phyloP scores from a whole-genome alignment of 2,329 filamentous ascomycete species.

The Coniochaeta prunicola region DNA sequence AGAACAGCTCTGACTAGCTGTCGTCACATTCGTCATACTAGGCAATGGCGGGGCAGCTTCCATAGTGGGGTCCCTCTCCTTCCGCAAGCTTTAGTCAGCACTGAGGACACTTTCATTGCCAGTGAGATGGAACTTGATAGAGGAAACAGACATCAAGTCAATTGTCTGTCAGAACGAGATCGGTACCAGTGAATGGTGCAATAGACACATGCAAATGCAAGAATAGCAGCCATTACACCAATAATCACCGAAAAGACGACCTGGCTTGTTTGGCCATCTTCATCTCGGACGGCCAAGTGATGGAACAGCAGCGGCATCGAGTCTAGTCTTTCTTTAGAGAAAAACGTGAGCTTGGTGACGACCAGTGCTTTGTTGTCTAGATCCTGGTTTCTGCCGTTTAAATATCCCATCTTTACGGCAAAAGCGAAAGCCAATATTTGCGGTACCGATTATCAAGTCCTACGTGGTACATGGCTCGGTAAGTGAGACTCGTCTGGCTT shows the following conservation, averaged over 20 bases:
- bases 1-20: background rate
- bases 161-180: background rate
- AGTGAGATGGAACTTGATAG: too few relatives aligned
- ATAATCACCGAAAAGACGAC: background rate
- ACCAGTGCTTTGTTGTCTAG: background rate
- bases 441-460: background rate
- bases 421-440: background rate
- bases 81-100: background rate
- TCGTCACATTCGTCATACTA: background rate
- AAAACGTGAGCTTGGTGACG: background rate
- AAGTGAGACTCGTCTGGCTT: background rate
- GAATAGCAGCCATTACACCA: background rate
- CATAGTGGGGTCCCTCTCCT: background rate
- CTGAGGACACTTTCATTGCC: background rate
- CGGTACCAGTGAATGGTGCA: background rate
- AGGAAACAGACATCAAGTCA: background rate
- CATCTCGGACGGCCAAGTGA: background rate
- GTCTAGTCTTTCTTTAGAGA: background rate
- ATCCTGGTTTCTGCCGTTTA: background rate
- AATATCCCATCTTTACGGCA: background rate
- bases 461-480: background rate
- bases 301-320: background rate
- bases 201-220: background rate
- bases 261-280: background rate
- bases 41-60: background rate